Evolutionary conservation across 78 protist species (phyloP).

Genomic region (Dictyostelium intermedium): DNA sequence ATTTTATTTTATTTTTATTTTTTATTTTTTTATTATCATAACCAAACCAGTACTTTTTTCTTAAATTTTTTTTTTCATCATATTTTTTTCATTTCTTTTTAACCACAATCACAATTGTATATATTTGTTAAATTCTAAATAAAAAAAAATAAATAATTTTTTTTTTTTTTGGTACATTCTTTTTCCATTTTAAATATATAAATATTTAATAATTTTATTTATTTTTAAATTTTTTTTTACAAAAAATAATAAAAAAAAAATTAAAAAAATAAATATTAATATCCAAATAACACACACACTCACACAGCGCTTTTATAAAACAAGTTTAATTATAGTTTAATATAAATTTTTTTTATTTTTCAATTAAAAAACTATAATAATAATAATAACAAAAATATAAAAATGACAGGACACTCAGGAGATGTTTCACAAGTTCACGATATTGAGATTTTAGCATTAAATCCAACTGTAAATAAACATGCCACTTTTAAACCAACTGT

Average conservation of each 20-base stretch:
- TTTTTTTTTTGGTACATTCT: neutral
- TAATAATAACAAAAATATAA: neutral
- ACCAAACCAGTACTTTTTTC: neutral
- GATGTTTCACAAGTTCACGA: constrained; percentile 74
- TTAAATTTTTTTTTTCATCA: neutral
- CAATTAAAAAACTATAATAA: neutral
- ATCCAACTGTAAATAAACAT: constrained; percentile 63
- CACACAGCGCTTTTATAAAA: neutral
- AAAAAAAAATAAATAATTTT: neutral
- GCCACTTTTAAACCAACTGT: constrained; percentile 72
- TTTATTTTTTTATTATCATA: neutral
- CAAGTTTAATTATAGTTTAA: too few species aligned
- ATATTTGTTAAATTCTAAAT: too few species aligned
- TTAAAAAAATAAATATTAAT: too few species aligned
- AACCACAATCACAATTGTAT: neutral
- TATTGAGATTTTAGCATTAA: constrained; percentile 60
- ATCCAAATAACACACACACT: neutral
- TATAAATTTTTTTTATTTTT: too few species aligned
- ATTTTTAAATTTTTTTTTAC: too few species aligned
- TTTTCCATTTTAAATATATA: neutral
- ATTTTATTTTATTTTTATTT: too few species aligned
- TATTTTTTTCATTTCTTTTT: neutral
- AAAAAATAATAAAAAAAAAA: too few species aligned
- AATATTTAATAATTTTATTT: too few species aligned
- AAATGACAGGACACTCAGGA: constrained; percentile 5